Base-by-base conservation (phyloP, 495 filamentous ascomycete species). In the Daldinia caldariorum region DNA sequence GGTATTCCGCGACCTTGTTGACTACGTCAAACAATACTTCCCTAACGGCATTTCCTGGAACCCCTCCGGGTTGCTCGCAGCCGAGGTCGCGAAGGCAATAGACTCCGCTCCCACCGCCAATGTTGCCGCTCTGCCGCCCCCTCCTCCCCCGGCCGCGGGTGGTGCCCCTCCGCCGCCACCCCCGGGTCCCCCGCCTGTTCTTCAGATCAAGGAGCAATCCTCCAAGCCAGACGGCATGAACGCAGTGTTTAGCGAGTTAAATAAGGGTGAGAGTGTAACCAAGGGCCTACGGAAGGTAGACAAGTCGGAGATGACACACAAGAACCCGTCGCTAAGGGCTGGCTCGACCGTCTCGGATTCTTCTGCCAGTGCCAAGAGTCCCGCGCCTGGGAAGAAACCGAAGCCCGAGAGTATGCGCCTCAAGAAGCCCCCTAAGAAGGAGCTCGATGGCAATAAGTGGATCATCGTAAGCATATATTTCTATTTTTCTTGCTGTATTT, bases 371-470 rank as follows among this genome's bases (percentile, higher is more conserved):
- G 86, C 84, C 32, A 96, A 94, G 85, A 93, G 90, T 34, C 93
- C 93, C 0, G 91, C 90, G 4, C 94, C 93, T 8, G 90, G 87
- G 70, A 92, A 91, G 82, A 97, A 95, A 82, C 93, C 93, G 29
- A 99, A 99, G 83, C 95, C 95, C 13, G 91, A 97, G 78, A 92
- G 86, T 79, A 92, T 99, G 92, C 92, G 94, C 22, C 86, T 89
- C 13, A 97, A 97, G 84, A 97, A 94, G 83, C 94, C 93, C 37
- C 87, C 92, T 8, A 92, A 90, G 79, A 97, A 93, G 84, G 93
- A 94, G 69, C 86, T 98, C 7, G 94, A 97, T 66, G 93, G 94
- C 65, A 97, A 91, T 79, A 97, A 97, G 80, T 99, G 96, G 96
- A 85, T 91, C 58, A 86, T 99, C 71, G 89, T 91, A 81, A 70